Base-by-base conservation (phyloP, 2,329 filamentous ascomycete genomes). In the Ramularia endophylla region DNA sequence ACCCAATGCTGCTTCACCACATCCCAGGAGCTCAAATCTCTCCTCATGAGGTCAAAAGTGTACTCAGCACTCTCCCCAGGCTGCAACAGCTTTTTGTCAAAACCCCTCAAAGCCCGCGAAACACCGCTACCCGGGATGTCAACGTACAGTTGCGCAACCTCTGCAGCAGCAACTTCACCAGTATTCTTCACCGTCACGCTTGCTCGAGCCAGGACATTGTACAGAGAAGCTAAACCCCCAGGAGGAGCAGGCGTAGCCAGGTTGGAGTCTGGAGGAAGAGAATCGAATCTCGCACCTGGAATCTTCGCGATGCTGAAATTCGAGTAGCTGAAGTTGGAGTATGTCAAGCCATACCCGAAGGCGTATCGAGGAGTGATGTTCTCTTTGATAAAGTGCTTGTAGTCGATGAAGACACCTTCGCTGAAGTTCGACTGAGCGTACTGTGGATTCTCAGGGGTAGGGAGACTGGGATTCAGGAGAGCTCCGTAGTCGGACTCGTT, bases 151-250 rank as follows among this genome's bases (percentile, higher is more conserved):
- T 81, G 77, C 1, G 71, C 71, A 2, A 81, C 74, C 16, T 75
- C 75, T 19, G 71, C 71, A 5, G 50, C 48, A 18, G 73, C 73
- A 2, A 66, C 62, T 44, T 55, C 51, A 2, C 85, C 85, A 0
- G 71, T 74, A 54, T 92, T 92, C 3, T 65, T 72, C 1, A 90
- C 65, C 0, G 65, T 71, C 4, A 77, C 73, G 2, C 70, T 67
- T 8, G 85, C 65, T n/a, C 63, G 62, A 47, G 75, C 81, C 1
- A 80, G 70, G 0, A 69, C 60, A 27, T 84, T 74, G 70, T 80
- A 89, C 0, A 89, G 71, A 1, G 73, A 47, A 6, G 40, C 45
- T 12, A 53, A 42, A n/a, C 50, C 50, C 9, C 50, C 50, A 30
- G 46, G 42, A 9, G 46, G 40, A 7, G 47, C 37, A 5, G 30